Base-by-base conservation (phyloP, 257 asterid genomes). In the Fraxinus cuspidata region DNA sequence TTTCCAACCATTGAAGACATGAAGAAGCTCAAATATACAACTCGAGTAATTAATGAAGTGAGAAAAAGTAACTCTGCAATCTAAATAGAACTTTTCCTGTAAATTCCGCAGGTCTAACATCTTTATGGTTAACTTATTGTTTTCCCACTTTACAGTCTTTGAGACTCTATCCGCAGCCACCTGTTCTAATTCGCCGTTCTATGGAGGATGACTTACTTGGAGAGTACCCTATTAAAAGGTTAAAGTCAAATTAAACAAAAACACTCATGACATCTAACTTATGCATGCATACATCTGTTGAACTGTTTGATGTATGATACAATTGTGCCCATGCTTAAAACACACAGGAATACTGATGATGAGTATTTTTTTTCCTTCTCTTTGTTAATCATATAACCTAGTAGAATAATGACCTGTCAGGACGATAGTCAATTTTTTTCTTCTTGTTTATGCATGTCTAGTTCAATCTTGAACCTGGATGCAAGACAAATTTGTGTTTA, bases 131-230 rank as follows among this genome's bases (percentile, higher is more conserved):
- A 68, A 71, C 76, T 68, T 76, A 60, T 38, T 49, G 13, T 56
- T 72, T 21, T 80, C 63, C 60, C 37, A 60, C 40, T 79, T 79
- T 82, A 85, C 93, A 93, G 99, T 93, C 99, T 74, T 81, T 95
- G 87, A 90, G 99, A 84, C 97, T 93, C 79, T 93, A 95, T 71
- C 99, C 99, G 23, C 98, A 95, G 79, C 99, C 99, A 60, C 99
- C 99, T 23, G 98, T 95, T 79, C 75, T 95, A 86, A 93, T 95
- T 83, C 98, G 99, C 13, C 99, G 99, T 44, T 91, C 99, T 74
- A 83, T 95, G 76, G 97, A 83, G 56, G 86, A 89, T 71, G 98
- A 93, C 47, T 73, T 89, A 73, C 94, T 95, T 28, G 99, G 98
- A 70, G 80, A 88, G 77, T 95, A 95, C 88, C 96, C 94, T 15